Conservation (phyloP, 306 rosid genomes). For the Citrullus mucosospermus region DNA sequence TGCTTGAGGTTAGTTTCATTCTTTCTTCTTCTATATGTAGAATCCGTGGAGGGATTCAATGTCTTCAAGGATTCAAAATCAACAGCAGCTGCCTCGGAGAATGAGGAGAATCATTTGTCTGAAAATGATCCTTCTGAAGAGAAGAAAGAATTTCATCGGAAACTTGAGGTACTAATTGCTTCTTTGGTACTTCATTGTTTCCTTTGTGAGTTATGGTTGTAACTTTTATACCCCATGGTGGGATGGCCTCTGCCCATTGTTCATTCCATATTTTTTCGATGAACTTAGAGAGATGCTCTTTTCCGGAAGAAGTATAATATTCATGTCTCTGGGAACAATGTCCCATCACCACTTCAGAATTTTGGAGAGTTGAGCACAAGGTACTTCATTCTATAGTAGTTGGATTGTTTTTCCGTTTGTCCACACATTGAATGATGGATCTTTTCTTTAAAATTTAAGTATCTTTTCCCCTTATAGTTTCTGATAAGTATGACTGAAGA, state of each 20-base stretch:
- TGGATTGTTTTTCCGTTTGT: background rate
- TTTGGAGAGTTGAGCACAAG: constrained; percentile 70
- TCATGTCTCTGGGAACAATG: constrained; percentile 74
- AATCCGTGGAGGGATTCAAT: constrained; percentile 54
- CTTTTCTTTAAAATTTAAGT: background rate
- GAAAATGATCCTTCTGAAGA: constrained; percentile 19
- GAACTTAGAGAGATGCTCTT: constrained; percentile 49
- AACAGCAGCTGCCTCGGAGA: background rate
- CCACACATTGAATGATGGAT: background rate
- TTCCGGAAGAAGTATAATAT: constrained; percentile 58
- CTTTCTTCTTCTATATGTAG: constrained; percentile 11
- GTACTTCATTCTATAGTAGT: constrained; percentile 17
- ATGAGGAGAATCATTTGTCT: constrained; percentile 21
- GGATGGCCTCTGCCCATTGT: background rate
- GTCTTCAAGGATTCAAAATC: constrained; percentile 56
- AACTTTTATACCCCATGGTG: background rate
- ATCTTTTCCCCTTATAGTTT: background rate
- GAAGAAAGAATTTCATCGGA: constrained; percentile 54
- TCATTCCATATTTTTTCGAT: constrained; percentile 1
- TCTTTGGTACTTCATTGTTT: background rate
- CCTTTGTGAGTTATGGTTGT: background rate
- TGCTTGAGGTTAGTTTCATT: background rate
- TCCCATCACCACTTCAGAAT: constrained; percentile 66
- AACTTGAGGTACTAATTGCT: constrained; percentile 51
- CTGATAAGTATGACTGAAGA: constrained; percentile 11